Evolutionary conservation across 169 alveolate genomes (phyloP).

Genomic region (Fabrea salina): DNA sequence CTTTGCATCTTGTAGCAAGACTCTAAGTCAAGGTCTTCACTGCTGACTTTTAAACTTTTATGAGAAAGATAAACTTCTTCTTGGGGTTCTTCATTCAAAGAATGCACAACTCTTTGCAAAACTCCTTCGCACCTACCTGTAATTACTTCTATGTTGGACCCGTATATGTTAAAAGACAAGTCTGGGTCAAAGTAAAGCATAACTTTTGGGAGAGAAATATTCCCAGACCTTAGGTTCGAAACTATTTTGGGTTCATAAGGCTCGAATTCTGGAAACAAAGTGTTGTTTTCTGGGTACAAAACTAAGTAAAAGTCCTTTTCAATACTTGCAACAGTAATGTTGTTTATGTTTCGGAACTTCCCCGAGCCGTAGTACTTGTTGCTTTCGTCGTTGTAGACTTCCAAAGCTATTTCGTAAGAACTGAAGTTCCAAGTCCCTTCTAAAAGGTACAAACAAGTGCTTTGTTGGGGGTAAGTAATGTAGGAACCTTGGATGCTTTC

Average conservation of each 20-base stretch:
- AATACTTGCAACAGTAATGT: not conserved
- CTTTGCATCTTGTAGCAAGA: not conserved
- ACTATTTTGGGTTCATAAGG: constrained; percentile 8
- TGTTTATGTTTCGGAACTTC: not conserved
- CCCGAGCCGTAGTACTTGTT: not conserved
- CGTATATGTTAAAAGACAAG: not conserved
- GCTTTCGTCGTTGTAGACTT: not conserved
- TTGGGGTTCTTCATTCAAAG: not conserved
- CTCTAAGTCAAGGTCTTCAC: not conserved
- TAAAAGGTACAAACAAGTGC: not conserved
- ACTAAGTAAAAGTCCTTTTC: not conserved
- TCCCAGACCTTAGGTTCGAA: not conserved
- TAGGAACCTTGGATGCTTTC: not conserved
- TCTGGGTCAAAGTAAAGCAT: constrained; percentile 11
- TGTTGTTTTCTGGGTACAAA: not conserved
- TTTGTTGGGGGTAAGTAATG: not conserved
- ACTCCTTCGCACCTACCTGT: not conserved
- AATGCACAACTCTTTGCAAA: constrained; percentile 6
- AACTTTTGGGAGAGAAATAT: not conserved
- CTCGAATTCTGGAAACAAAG: not conserved
- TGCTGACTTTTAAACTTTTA: not conserved
- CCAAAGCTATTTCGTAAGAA: not conserved
- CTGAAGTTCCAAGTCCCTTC: not conserved
- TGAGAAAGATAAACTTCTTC: not conserved
- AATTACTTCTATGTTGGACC: not conserved